Conservation (phyloP, 139 green algal species). For the Auxenochlorella protothecoides region DNA sequence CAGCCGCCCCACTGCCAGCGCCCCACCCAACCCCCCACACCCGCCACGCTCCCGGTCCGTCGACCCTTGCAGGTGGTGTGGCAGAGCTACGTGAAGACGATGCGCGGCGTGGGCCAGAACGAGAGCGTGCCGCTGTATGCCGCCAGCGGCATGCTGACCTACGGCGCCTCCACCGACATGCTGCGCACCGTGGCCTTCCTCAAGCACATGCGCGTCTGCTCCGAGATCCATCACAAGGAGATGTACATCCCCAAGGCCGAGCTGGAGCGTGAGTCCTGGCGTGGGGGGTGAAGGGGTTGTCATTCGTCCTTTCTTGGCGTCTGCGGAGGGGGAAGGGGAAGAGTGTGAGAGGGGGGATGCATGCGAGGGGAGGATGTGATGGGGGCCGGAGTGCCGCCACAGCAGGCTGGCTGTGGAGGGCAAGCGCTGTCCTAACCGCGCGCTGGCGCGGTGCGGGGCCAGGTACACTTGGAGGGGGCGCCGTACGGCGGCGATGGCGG, state of each 20-base stretch:
- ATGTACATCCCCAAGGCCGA: slow-evolving; percentile 36
- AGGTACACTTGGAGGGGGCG: too few relatives aligned
- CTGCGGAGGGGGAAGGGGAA: not conserved
- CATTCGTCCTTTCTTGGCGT: not conserved
- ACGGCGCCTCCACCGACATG: slow-evolving; percentile 33
- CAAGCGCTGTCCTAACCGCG: not conserved
- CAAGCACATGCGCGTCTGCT: slow-evolving; percentile 22
- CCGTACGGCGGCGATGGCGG: not conserved
- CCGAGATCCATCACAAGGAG: slow-evolving; percentile 53
- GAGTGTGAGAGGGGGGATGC: too few relatives aligned
- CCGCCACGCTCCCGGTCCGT: too few relatives aligned
- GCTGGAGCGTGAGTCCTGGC: slow-evolving; percentile 14
- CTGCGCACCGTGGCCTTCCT: slow-evolving; percentile 19
- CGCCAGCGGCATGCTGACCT: slow-evolving; percentile 51
- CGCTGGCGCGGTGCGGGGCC: not conserved
- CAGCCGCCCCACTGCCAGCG: not conserved
- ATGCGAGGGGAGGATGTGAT: not conserved
- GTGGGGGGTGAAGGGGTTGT: not conserved
- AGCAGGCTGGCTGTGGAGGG: too few relatives aligned
- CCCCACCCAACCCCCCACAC: too few relatives aligned
- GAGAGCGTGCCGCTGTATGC: slow-evolving; percentile 35
- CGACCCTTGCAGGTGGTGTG: slow-evolving; percentile 31
- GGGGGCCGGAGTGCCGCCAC: not conserved
- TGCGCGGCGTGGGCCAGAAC: slow-evolving; percentile 31
- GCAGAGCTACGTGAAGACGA: slow-evolving; percentile 37